Evolutionary conservation across 176 grass and related monocot species (phyloP).

Genomic region (Triticum monococcum): DNA sequence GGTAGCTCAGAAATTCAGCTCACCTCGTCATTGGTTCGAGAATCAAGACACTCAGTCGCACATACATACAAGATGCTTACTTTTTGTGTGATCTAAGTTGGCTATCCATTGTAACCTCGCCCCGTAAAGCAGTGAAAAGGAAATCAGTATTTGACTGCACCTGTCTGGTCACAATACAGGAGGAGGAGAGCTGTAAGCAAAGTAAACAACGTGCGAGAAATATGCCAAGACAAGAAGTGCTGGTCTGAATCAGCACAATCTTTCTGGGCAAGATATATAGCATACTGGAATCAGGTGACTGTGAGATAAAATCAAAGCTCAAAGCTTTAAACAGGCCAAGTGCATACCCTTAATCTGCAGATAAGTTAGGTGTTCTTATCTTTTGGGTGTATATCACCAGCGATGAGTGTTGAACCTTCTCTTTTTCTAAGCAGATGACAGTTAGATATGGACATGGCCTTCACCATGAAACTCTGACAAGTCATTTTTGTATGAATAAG

Average conservation of each 20-base stretch:
- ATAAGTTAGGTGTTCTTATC: background rate
- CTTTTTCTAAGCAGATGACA: background rate
- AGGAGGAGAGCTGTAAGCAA: background rate
- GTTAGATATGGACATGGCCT: background rate
- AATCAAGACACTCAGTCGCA: background rate
- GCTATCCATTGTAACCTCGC: background rate
- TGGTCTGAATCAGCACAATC: background rate
- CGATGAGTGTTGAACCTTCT: background rate
- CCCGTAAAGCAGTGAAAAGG: background rate
- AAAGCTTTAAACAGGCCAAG: background rate
- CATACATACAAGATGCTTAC: background rate
- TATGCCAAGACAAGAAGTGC: background rate
- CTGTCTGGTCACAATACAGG: background rate
- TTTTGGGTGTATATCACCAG: background rate
- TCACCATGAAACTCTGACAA: background rate
- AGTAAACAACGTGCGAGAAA: background rate
- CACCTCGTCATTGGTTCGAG: background rate
- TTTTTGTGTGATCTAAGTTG: background rate
- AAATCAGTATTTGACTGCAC: constrained; percentile 1
- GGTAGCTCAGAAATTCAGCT: background rate
- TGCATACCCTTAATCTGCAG: background rate
- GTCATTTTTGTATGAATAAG: background rate
- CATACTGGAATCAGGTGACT: background rate
- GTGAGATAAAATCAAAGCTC: background rate
- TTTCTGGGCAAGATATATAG: background rate